Percentiles rank a stretch among this genome's conserved stretches.
These are phyloP conservation scores for Russula foetens DNA, from an alignment of 768 basidiomycete species.

Conservation along the genomic window DNA sequence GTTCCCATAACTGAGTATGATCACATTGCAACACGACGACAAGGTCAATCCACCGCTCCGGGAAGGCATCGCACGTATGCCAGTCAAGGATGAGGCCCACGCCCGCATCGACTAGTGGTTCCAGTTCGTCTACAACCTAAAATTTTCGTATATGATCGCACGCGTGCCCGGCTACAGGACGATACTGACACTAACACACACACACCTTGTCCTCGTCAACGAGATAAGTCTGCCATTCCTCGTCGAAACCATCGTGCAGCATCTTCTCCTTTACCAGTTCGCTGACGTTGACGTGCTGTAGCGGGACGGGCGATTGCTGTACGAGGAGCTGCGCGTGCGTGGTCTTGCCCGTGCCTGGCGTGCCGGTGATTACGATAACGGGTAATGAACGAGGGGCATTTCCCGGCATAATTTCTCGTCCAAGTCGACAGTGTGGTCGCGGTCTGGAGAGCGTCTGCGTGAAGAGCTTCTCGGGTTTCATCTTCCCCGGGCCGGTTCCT, in stretches of 20 bases:
- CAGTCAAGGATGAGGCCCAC: constrained; percentile 81
- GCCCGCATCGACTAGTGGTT: constrained; percentile 57
- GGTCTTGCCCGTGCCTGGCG: constrained; percentile 94
- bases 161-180: neutral
- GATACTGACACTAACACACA: constrained; percentile 25
- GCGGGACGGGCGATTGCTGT: constrained; percentile 56
- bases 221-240: constrained; percentile 91
- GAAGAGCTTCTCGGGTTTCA: no score
- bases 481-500: no score
- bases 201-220: constrained; percentile 93
- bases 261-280: constrained; percentile 80
- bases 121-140: constrained; percentile 84
- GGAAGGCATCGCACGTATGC: constrained; percentile 91
- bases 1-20: constrained; percentile 80
- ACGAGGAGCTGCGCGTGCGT: constrained; percentile 84
- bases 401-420: constrained; percentile 9
- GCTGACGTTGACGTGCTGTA: constrained; percentile 84
- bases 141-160: neutral
- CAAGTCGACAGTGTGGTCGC: neutral
- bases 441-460: no score
- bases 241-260: constrained; percentile 78
- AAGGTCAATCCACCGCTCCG: constrained; percentile 94
- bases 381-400: constrained; percentile 33
- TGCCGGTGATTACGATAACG: constrained; percentile 81
- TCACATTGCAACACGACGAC: constrained; percentile 89